These are phyloP conservation scores for Lojkania enalia DNA, from an alignment of 2,329 filamentous ascomycete genomes.

Conservation along the genomic window DNA sequence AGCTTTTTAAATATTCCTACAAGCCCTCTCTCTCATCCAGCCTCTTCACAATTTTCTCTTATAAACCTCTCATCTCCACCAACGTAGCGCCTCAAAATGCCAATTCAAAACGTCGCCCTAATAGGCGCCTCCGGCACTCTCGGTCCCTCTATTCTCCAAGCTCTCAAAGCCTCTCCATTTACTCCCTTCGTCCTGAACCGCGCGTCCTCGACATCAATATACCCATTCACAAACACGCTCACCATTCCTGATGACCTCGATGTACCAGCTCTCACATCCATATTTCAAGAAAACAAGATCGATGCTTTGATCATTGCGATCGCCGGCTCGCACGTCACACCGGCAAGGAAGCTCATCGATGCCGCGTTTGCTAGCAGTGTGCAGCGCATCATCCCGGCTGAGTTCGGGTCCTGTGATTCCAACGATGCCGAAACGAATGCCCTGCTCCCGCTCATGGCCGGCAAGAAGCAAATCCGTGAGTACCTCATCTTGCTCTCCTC, in stretches of 20 bases:
- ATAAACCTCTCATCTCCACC: too few relatives aligned
- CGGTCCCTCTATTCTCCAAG: slow-evolving; percentile 38
- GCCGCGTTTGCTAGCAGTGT: slow-evolving; percentile 63
- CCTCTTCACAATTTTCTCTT: too few relatives aligned
- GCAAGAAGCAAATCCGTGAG: slow-evolving; percentile 50
- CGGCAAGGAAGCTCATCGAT: slow-evolving; percentile 59
- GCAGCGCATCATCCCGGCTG: slow-evolving; percentile 63
- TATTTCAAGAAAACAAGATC: slow-evolving; percentile 51
- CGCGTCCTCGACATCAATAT: slow-evolving; percentile 39
- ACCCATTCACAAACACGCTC: slow-evolving; percentile 49
- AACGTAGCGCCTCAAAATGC: slow-evolving; percentile 11
- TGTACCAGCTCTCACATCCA: slow-evolving; percentile 35
- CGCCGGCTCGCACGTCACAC: slow-evolving; percentile 49
- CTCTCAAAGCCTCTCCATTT: slow-evolving; percentile 36
- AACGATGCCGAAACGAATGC: slow-evolving; percentile 45
- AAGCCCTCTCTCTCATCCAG: too few relatives aligned
- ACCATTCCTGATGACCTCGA: slow-evolving; percentile 45
- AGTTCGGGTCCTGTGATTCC: slow-evolving; percentile 56
- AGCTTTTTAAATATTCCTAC: too few relatives aligned
- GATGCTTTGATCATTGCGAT: slow-evolving; percentile 56
- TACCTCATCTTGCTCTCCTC: slow-evolving; percentile 55
- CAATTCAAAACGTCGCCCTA: slow-evolving; percentile 45
- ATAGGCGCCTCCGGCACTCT: slow-evolving; percentile 46
- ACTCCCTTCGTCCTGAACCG: slow-evolving; percentile 41
- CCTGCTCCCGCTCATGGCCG: slow-evolving; percentile 57